A percentile compares a stretch with the other conserved stretches of the same genome.
These are phyloP conservation scores for Colletotrichum orbiculare DNA, from an alignment of 2,329 filamentous ascomycete genomes.

Conservation along the genomic window DNA sequence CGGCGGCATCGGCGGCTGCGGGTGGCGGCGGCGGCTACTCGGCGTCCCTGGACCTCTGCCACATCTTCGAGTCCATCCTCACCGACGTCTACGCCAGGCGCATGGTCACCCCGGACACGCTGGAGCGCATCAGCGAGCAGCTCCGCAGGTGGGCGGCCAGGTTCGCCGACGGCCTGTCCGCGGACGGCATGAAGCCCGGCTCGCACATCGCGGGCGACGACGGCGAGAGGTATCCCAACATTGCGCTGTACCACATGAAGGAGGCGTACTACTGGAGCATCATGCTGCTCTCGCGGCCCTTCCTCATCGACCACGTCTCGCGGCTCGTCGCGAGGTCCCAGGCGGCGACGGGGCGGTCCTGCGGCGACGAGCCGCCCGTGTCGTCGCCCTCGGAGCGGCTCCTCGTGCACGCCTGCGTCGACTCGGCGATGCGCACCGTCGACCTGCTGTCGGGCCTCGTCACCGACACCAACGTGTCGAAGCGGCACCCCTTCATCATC, in stretches of 20 bases:
- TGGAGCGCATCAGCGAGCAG: constrained; percentile 43
- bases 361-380: neutral
- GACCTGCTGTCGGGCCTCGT: constrained; percentile 52
- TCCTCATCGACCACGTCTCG: constrained; percentile 45
- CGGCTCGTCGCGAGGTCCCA: constrained; percentile 26
- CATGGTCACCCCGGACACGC: constrained; percentile 41
- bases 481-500: constrained; percentile 56
- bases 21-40: constrained; percentile 39
- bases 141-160: constrained; percentile 42
- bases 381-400: constrained; percentile 39
- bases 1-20: too few relatives aligned
- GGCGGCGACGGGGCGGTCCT: neutral
- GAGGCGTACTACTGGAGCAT: constrained; percentile 52
- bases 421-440: constrained; percentile 49
- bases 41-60: constrained; percentile 46
- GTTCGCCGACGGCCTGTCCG: constrained; percentile 35
- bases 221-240: constrained; percentile 40
- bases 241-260: constrained; percentile 47
- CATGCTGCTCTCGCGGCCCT: constrained; percentile 50
- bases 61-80: constrained; percentile 50
- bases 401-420: constrained; percentile 47
- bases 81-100: constrained; percentile 48
- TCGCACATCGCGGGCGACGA: constrained; percentile 33
- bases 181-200: constrained; percentile 36
- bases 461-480: constrained; percentile 48